A percentile compares a stretch with the other conserved stretches of the same genome.
Conservation (phyloP, 2,329 filamentous ascomycete genomes). For the Ceratocystis albifundus region DNA sequence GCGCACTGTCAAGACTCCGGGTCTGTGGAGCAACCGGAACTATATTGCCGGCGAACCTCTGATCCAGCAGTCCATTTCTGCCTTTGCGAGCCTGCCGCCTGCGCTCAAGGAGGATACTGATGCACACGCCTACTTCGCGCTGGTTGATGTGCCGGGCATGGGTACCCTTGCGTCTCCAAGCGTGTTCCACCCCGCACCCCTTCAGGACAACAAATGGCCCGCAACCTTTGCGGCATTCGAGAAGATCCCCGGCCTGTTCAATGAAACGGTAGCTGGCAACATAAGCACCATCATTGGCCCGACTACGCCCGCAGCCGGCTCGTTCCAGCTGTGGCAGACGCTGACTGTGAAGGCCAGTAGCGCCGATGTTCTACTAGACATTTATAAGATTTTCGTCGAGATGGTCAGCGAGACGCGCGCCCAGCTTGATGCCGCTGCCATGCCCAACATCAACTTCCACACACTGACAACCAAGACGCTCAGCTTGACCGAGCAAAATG, state of each 20-base stretch:
- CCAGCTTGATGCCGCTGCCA: neutral
- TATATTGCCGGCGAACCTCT: neutral
- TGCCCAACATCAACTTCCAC: conserved; percentile 31
- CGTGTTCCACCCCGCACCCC: conserved; percentile 16
- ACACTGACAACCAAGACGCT: conserved; percentile 33
- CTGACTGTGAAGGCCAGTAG: conserved; percentile 25
- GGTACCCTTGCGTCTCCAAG: conserved; percentile 27
- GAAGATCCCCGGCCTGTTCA: neutral
- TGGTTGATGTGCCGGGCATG: conserved; percentile 28
- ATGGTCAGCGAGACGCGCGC: conserved; percentile 28
- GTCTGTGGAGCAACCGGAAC: conserved; percentile 29
- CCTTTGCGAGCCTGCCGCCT: conserved; percentile 24
- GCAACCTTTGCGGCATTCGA: neutral
- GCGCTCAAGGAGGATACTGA: conserved; percentile 20
- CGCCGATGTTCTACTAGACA: conserved; percentile 27
- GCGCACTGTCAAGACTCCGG: conserved; percentile 30
- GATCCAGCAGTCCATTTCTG: conserved; percentile 8
- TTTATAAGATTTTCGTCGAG: conserved; percentile 28
- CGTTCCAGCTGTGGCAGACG: conserved; percentile 10
- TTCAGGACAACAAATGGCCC: conserved; percentile 26
- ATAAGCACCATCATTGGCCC: conserved; percentile 3
- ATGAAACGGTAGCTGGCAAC: neutral
- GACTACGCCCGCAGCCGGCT: conserved; percentile 7
- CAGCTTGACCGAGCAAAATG: conserved; percentile 30
- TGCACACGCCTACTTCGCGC: conserved; percentile 25